Evolutionary conservation across 1,284 basidiomycete genomes (phyloP).

Genomic region (Rhodotorula sp.): DNA sequence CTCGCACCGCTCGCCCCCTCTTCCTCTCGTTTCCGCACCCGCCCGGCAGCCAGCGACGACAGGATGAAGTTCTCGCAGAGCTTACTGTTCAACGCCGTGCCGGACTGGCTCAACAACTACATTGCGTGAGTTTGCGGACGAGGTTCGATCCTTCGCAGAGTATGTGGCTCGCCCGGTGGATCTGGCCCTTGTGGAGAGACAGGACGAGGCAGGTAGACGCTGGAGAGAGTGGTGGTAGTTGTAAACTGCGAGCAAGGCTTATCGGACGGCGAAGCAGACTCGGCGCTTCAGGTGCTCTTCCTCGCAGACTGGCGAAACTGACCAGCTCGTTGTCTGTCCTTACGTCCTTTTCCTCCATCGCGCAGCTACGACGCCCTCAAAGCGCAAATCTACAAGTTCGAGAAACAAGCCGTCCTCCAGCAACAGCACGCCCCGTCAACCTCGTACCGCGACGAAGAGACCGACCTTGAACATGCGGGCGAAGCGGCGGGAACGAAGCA

Average conservation of each 20-base stretch:
- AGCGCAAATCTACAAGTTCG: constrained; percentile 75
- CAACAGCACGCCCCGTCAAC: constrained; percentile 52
- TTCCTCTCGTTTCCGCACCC: not conserved
- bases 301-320: too few relatives aligned
- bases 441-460: constrained; percentile 54
- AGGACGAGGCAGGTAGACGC: too few relatives aligned
- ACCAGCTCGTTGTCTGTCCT: not conserved
- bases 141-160: too few relatives aligned
- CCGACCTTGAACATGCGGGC: constrained; percentile 6
- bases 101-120: constrained; percentile 94
- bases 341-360: not conserved
- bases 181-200: too few relatives aligned
- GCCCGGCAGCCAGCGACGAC: not conserved
- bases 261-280: too few relatives aligned
- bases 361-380: constrained; percentile 79
- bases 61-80: constrained; percentile 58
- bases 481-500: constrained; percentile 23
- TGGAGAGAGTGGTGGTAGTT: too few relatives aligned
- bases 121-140: constrained; percentile 62
- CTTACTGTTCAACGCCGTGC: constrained; percentile 87
- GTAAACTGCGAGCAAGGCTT: too few relatives aligned
- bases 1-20: not conserved
- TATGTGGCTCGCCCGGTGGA: too few relatives aligned
- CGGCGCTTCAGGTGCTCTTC: not conserved
- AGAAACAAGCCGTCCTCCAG: constrained; percentile 55